These are phyloP conservation scores for Diaporthe citriasiana DNA, from an alignment of 2,329 filamentous ascomycete genomes.

Conservation along the genomic window DNA sequence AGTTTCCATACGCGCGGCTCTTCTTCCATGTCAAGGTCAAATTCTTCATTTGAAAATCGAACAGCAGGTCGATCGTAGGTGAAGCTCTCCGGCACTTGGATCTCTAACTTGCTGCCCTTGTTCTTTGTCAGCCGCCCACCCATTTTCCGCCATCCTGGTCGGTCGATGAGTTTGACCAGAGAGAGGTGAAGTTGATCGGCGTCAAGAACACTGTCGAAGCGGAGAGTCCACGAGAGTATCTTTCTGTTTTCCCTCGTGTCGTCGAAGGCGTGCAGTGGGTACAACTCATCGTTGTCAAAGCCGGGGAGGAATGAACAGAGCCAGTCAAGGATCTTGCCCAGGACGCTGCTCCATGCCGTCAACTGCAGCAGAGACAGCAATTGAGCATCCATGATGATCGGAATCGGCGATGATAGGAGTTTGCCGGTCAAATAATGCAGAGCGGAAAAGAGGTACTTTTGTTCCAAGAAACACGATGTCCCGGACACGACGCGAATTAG, in stretches of 20 bases:
- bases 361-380: conserved; percentile 17
- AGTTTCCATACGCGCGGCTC: conserved; percentile 28
- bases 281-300: conserved; percentile 18
- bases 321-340: conserved; percentile 24
- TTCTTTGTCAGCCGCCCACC: not conserved
- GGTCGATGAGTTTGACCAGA: conserved; percentile 22
- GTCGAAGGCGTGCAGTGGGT: conserved; percentile 17
- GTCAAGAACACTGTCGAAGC: conserved; percentile 18
- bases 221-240: conserved; percentile 18
- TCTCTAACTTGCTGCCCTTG: conserved; percentile 3
- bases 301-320: conserved; percentile 18
- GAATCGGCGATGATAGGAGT: not conserved
- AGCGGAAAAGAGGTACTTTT: not conserved
- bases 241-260: conserved; percentile 10
- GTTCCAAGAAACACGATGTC: not conserved
- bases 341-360: conserved; percentile 23
- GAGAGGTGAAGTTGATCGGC: conserved; percentile 14
- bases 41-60: conserved; percentile 7
- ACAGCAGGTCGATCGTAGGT: not conserved
- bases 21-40: conserved; percentile 15
- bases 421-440: too few relatives aligned
- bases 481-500: not conserved
- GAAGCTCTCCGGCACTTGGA: conserved; percentile 5
- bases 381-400: conserved; percentile 13
- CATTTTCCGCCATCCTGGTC: conserved; percentile 23